phyloP scores from a whole-genome alignment of 2,329 filamentous ascomycete species.

The Pyrenophora seminiperda region DNA sequence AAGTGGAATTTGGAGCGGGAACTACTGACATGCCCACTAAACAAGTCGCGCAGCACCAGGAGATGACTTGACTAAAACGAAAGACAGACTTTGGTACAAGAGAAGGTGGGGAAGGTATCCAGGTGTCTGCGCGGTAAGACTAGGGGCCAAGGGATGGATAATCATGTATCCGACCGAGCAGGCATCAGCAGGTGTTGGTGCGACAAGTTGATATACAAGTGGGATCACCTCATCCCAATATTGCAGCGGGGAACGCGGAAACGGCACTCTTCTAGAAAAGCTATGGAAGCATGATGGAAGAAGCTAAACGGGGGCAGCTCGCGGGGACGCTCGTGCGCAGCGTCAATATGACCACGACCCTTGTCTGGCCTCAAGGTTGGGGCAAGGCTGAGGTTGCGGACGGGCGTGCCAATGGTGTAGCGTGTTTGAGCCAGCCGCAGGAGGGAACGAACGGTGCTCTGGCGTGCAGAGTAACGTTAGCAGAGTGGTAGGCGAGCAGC shows the following conservation, averaged over 20 bases:
- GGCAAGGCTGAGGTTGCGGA: constrained; percentile 44
- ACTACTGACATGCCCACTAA: constrained; percentile 28
- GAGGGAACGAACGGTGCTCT: background rate
- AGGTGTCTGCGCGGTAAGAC: constrained; percentile 25
- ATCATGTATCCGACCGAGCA: constrained; percentile 40
- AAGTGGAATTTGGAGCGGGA: constrained; percentile 12
- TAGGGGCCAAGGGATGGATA: constrained; percentile 40
- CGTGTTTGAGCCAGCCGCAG: constrained; percentile 35
- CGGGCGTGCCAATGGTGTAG: constrained; percentile 32
- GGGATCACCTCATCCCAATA: constrained; percentile 43
- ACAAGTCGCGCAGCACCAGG: constrained; percentile 12
- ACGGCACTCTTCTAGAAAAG: constrained; percentile 46
- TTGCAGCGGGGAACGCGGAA: constrained; percentile 42
- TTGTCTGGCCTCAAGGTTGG: constrained; percentile 42
- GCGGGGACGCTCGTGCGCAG: constrained; percentile 37
- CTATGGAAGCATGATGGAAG: constrained; percentile 37
- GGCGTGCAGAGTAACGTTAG: background rate
- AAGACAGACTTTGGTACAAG: constrained; percentile 18
- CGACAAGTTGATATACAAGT: constrained; percentile 43
- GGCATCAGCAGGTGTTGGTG: constrained; percentile 42
- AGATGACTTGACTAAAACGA: constrained; percentile 15
- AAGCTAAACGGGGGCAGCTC: constrained; percentile 41
- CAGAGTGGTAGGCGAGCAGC: too few relatives aligned
- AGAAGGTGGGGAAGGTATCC: constrained; percentile 28
- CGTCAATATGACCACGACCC: constrained; percentile 33